Evolutionary conservation across 2,329 filamentous ascomycete species (phyloP).

Genomic region (Fusarium equiseti): DNA sequence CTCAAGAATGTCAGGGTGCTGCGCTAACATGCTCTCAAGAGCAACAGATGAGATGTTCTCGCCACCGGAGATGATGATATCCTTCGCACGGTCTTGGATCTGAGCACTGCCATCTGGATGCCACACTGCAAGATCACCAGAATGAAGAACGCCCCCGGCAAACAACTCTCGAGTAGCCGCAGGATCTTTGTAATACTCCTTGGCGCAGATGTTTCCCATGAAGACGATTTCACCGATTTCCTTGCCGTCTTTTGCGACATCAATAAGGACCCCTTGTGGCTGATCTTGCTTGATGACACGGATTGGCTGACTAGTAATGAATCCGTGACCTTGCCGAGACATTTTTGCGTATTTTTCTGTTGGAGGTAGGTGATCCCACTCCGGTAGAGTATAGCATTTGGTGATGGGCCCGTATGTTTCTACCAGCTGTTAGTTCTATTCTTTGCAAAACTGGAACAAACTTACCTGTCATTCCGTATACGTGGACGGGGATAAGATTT

Average conservation of each 20-base stretch:
- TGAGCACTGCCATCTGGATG: conserved; percentile 91
- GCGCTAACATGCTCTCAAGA: conserved; percentile 87
- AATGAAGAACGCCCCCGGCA: conserved; percentile 86
- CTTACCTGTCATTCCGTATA: conserved; percentile 79
- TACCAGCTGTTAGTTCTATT: conserved; percentile 23
- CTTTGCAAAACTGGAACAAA: neutral
- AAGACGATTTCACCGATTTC: conserved; percentile 78
- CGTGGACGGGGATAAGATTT: conserved; percentile 91
- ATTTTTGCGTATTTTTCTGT: conserved; percentile 88
- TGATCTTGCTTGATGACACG: conserved; percentile 86
- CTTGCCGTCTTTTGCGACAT: conserved; percentile 62
- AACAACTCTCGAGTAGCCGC: conserved; percentile 90
- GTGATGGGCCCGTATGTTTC: conserved; percentile 97
- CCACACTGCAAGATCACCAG: conserved; percentile 93
- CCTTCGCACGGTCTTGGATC: conserved; percentile 93
- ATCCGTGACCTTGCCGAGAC: conserved; percentile 94
- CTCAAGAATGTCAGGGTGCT: conserved; percentile 90
- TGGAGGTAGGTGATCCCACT: conserved; percentile 80
- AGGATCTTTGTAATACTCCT: conserved; percentile 90
- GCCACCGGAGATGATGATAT: conserved; percentile 97
- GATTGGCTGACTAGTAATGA: conserved; percentile 83
- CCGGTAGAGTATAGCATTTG: conserved; percentile 88
- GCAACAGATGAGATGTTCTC: conserved; percentile 98
- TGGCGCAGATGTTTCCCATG: conserved; percentile 89
- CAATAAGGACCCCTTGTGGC: conserved; percentile 66